Percentiles rank a stretch among this genome's conserved stretches.
phyloP scores from a whole-genome alignment of 805 yeast genomes.

The Candida maesae region DNA sequence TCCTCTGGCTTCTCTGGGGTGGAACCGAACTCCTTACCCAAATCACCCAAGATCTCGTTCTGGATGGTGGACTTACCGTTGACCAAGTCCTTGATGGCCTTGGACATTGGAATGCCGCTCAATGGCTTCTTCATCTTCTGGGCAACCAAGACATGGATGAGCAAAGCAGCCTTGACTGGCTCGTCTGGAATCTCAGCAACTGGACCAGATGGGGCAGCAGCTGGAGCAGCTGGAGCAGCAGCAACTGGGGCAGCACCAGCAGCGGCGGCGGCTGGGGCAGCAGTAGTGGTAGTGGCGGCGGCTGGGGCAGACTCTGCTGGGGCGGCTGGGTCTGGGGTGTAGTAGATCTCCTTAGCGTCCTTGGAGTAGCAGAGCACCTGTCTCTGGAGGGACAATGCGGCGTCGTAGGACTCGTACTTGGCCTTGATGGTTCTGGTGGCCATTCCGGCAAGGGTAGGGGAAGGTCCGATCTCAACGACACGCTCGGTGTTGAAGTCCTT shows the following conservation, averaged over 20 bases:
- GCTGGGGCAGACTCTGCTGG: slow-evolving; percentile 28
- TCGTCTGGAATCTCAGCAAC: slow-evolving; percentile 84
- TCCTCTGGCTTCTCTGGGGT: slow-evolving; percentile 99
- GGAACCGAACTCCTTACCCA: slow-evolving; percentile 96
- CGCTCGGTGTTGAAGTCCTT: slow-evolving; percentile 94
- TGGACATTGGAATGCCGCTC: slow-evolving; percentile 80
- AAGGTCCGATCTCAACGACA: slow-evolving; percentile 97
- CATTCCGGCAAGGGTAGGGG: slow-evolving; percentile 98
- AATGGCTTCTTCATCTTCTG: slow-evolving; percentile 91
- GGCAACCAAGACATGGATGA: slow-evolving; percentile 88
- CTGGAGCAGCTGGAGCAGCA: slow-evolving; percentile 55
- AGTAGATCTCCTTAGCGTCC: slow-evolving; percentile 94
- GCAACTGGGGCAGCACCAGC: slow-evolving; percentile 54
- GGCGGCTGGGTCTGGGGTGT: slow-evolving; percentile 72
- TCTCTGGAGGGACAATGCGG: slow-evolving; percentile 82
- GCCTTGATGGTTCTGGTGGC: slow-evolving; percentile 95
- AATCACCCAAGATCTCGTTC: slow-evolving; percentile 97
- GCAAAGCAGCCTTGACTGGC: slow-evolving; percentile 79
- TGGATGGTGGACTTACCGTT: slow-evolving; percentile 99
- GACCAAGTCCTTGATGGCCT: slow-evolving; percentile 94
- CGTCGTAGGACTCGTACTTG: slow-evolving; percentile 92
- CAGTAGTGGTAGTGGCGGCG: slow-evolving; percentile 30
- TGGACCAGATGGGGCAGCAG: slow-evolving; percentile 65
- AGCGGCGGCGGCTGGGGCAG: slow-evolving; percentile 50
- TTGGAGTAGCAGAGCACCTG: slow-evolving; percentile 94